Conservation (phyloP, 345 rosid species). For the Cardamine chenopodiifolia region DNA sequence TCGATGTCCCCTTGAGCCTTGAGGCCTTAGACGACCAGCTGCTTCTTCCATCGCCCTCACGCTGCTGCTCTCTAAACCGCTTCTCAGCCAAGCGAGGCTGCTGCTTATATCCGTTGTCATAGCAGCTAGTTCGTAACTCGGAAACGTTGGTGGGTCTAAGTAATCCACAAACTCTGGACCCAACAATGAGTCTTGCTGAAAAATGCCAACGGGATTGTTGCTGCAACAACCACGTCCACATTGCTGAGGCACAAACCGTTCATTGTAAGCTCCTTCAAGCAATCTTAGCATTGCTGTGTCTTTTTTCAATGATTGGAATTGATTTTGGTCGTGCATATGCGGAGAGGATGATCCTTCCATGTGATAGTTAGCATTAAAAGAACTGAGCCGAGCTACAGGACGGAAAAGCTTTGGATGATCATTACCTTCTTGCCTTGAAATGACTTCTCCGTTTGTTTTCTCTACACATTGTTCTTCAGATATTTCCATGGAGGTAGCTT, state of each 20-base stretch:
- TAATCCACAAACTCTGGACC: conserved; percentile 83
- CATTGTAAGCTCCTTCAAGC: conserved; percentile 59
- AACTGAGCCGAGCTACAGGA: conserved; percentile 68
- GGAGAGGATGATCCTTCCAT: conserved; percentile 46
- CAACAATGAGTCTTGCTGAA: conserved; percentile 52
- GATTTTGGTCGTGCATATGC: conserved; percentile 42
- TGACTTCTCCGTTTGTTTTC: conserved; percentile 35
- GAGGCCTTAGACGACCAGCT: conserved; percentile 44
- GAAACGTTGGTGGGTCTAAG: conserved; percentile 59
- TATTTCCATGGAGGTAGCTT: conserved; percentile 51
- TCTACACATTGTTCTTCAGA: conserved; percentile 50
- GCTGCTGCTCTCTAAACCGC: conserved; percentile 70
- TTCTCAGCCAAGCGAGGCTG: conserved; percentile 80
- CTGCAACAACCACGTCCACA: conserved; percentile 79
- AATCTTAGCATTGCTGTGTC: conserved; percentile 59
- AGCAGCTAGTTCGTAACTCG: conserved; percentile 77
- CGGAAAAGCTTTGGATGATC: conserved; percentile 65
- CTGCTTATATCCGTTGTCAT: conserved; percentile 80
- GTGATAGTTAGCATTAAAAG: conserved; percentile 52
- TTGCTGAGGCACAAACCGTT: conserved; percentile 61
- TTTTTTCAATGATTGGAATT: conserved; percentile 46
- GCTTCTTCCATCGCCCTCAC: conserved; percentile 52
- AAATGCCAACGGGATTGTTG: conserved; percentile 26
- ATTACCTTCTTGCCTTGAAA: conserved; percentile 44
- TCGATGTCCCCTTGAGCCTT: conserved; percentile 45